phyloP scores from a whole-genome alignment of 2,329 filamentous ascomycete species.

The Xylariales sp. region DNA sequence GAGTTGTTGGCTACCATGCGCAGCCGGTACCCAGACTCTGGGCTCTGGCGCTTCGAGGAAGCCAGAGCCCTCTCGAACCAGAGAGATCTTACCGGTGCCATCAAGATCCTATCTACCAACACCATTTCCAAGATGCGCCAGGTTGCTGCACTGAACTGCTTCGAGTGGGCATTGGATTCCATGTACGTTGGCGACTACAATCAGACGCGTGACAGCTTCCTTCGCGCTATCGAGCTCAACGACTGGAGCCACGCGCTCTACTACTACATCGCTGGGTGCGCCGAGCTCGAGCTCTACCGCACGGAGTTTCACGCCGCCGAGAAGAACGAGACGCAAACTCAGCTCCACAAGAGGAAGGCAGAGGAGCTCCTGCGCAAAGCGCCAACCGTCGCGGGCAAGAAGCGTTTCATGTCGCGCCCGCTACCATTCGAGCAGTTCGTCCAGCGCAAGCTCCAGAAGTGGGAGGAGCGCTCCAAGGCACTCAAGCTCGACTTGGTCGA shows the following conservation, averaged over 20 bases:
- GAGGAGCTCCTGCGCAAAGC: conserved; percentile 68
- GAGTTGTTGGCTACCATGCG: conserved; percentile 71
- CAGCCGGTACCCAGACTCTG: conserved; percentile 70
- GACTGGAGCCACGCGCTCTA: conserved; percentile 90
- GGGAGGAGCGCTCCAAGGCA: conserved; percentile 71
- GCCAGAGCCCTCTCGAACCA: conserved; percentile 69
- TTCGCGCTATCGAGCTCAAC: conserved; percentile 73
- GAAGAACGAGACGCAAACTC: conserved; percentile 65
- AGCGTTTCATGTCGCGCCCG: conserved; percentile 83
- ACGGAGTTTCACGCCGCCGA: conserved; percentile 42
- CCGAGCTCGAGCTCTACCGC: conserved; percentile 79
- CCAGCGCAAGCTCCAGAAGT: conserved; percentile 78
- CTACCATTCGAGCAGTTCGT: conserved; percentile 88
- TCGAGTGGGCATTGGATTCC: conserved; percentile 74
- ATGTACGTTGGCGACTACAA: conserved; percentile 78
- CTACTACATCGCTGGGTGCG: conserved; percentile 78
- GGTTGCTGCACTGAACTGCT: conserved; percentile 77
- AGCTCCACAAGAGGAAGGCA: conserved; percentile 48
- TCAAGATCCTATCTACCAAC: conserved; percentile 58
- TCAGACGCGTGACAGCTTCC: conserved; percentile 69
- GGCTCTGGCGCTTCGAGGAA: conserved; percentile 86
- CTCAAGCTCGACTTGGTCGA: conserved; percentile 69
- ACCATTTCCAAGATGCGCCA: conserved; percentile 76
- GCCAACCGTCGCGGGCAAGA: conserved; percentile 72
- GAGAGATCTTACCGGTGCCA: conserved; percentile 60